Evolutionary conservation across 805 yeast genomes (phyloP).

Genomic region (Peterozyma xylosa): DNA sequence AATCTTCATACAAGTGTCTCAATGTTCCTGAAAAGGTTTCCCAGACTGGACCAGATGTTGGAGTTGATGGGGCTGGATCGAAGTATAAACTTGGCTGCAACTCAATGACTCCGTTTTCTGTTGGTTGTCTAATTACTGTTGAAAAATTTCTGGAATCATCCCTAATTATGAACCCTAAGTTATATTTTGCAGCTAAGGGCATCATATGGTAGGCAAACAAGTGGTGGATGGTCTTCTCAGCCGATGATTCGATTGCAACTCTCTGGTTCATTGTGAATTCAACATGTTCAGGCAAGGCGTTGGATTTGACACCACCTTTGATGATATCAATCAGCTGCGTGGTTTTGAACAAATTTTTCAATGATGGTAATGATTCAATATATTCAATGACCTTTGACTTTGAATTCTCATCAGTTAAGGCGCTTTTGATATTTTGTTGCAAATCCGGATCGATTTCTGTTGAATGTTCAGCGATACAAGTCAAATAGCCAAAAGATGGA

Average conservation of each 20-base stretch:
- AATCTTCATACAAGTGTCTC: constrained; percentile 49
- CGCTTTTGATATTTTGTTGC: constrained; percentile 20
- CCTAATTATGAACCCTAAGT: constrained; percentile 33
- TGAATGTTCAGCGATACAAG: constrained; percentile 48
- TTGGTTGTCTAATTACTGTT: constrained; percentile 14
- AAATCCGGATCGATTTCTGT: constrained; percentile 16
- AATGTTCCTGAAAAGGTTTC: constrained; percentile 41
- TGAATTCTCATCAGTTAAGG: constrained; percentile 24
- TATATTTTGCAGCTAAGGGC: constrained; percentile 34
- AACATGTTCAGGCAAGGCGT: constrained; percentile 59
- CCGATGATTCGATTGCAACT: constrained; percentile 44
- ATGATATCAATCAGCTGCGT: constrained; percentile 55
- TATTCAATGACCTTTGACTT: constrained; percentile 20
- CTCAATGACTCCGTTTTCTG: constrained; percentile 5
- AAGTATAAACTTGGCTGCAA: constrained; percentile 15
- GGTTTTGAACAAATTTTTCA: constrained; percentile 38
- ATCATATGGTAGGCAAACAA: constrained; percentile 24
- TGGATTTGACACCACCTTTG: constrained; percentile 58
- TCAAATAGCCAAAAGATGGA: constrained; percentile 45
- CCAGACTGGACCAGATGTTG: constrained; percentile 28
- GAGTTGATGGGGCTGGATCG: constrained; percentile 34
- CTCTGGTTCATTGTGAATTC: constrained; percentile 47
- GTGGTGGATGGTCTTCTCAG: constrained; percentile 31
- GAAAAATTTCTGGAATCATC: constrained; percentile 4
- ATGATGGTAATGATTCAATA: constrained; percentile 10